phyloP scores from a whole-genome alignment of 1,284 basidiomycete species.

The Papiliotrema flavescens region DNA sequence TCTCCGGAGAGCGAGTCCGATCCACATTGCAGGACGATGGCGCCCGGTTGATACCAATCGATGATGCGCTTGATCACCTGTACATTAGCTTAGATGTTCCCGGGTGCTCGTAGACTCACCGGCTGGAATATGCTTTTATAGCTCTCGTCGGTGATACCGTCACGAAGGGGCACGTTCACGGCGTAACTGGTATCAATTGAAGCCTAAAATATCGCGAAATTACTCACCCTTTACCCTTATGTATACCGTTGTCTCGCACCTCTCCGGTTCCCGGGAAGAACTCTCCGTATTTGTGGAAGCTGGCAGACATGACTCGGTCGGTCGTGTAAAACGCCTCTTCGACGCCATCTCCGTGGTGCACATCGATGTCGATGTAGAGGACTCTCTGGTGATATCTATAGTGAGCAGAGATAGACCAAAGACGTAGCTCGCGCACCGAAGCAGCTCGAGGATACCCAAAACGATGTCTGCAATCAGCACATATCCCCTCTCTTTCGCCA shows the following conservation, averaged over 20 bases:
- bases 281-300: slow-evolving; percentile 99
- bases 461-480: slow-evolving; percentile 71
- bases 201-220: neutral
- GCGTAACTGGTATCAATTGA: slow-evolving; percentile 58
- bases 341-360: slow-evolving; percentile 98
- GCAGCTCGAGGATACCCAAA: slow-evolving; percentile 89
- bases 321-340: slow-evolving; percentile 99
- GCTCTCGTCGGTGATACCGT: slow-evolving; percentile 93
- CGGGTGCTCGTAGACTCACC: slow-evolving; percentile 53
- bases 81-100: neutral
- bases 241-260: slow-evolving; percentile 85
- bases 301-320: slow-evolving; percentile 96
- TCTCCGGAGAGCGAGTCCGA: slow-evolving; percentile 98
- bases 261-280: slow-evolving; percentile 99
- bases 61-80: slow-evolving; percentile 93
- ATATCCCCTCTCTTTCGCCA: neutral
- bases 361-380: slow-evolving; percentile 97
- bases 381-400: slow-evolving; percentile 84
- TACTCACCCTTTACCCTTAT: slow-evolving; percentile 72
- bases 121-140: slow-evolving; percentile 96
- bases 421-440: slow-evolving; percentile 57
- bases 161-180: slow-evolving; percentile 90
- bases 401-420: slow-evolving; percentile 26
- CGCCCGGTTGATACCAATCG: slow-evolving; percentile 92
- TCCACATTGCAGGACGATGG: slow-evolving; percentile 95